Evolutionary conservation across 2,329 filamentous ascomycete genomes (phyloP), one percentile per base, ranked within the genome.

Genomic region (Exophiala phaeomuriformis): DNA sequence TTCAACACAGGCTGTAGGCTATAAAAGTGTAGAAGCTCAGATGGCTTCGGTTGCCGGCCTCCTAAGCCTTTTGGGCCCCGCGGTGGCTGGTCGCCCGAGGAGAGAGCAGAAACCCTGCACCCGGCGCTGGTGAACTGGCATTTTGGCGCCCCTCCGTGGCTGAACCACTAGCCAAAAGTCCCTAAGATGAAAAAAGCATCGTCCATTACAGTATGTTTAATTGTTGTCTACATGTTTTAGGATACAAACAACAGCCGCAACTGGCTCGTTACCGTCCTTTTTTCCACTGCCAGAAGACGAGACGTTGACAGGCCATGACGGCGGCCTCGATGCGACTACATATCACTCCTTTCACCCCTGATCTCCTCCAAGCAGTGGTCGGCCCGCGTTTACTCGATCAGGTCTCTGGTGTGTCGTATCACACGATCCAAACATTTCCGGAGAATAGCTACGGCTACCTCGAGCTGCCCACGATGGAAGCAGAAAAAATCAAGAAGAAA

Each of bases 371-470:
- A 52, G 76, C 85, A 46, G 80, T 94, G 55, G 70, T 98, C 45
- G 83, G 88, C 27, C 75, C 84, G 0, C 79, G 84, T 0, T 66
- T 88, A 9, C 79, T 82, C 35, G 76, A 82, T 9, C 74, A 75
- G 43, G 88, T 88, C 19, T 82, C 82, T 57, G 88, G 90, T 66
- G 80, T 96, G 49, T 95, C 90, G n/a, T 96, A 85, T 71, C 91
- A 97, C 70, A 76, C 77, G 3, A 73, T 96, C 61, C 81, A 89
- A 66, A 90, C 90, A 0, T 95, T 95, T 59, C 91, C 91, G 9
- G 93, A 98, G 61, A 86, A 82, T 67, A 84, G 81, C 49, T 98
- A 89, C 81, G 93, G 91, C 52, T 98, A 87, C 72, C 76, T 97
- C 55, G 90, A 94, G 44, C 72, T 98, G 36, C 90, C 90, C 0